A percentile compares a stretch with the other conserved stretches of the same genome.
Evolutionary conservation across 805 yeast species (phyloP).

Genomic region (Nakazawaea siamensis): DNA sequence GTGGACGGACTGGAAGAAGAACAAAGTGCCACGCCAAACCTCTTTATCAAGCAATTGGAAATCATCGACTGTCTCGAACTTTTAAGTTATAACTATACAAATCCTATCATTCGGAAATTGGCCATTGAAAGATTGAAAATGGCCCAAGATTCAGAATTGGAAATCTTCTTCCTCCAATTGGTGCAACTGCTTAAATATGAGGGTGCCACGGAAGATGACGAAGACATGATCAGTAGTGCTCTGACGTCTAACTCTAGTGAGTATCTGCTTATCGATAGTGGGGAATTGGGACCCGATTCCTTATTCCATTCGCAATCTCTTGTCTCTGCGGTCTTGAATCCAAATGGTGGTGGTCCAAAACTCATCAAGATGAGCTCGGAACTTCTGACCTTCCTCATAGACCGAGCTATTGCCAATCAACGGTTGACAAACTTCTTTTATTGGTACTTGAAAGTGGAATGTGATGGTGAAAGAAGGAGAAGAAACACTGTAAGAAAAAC

Average conservation of each 20-base stretch:
- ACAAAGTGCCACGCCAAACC: too few relatives aligned
- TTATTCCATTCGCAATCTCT: neutral
- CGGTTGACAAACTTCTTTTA: slow-evolving; percentile 75
- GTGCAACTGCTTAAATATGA: slow-evolving; percentile 92
- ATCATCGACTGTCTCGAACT: slow-evolving; percentile 53
- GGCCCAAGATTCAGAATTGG: slow-evolving; percentile 75
- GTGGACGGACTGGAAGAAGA: slow-evolving; percentile 13
- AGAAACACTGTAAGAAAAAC: neutral
- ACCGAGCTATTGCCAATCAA: slow-evolving; percentile 56
- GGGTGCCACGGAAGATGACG: slow-evolving; percentile 16
- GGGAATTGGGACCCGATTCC: slow-evolving; percentile 3
- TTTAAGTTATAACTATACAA: slow-evolving; percentile 69
- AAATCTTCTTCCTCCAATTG: slow-evolving; percentile 75
- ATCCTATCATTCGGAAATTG: slow-evolving; percentile 67
- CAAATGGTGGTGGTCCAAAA: slow-evolving; percentile 5
- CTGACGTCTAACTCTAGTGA: slow-evolving; percentile 19
- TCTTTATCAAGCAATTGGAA: slow-evolving; percentile 24
- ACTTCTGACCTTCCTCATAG: slow-evolving; percentile 65
- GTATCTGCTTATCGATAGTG: slow-evolving; percentile 21
- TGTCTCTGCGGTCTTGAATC: neutral
- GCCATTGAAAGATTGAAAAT: slow-evolving; percentile 78
- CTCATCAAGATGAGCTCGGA: slow-evolving; percentile 38
- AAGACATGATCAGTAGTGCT: slow-evolving; percentile 12
- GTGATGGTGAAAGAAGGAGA: slow-evolving; percentile 45
- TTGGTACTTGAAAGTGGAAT: slow-evolving; percentile 89